A percentile compares a stretch with the other conserved stretches of the same genome.
phyloP scores from a whole-genome alignment of 768 basidiomycete genomes.

The Boletus patriciae region DNA sequence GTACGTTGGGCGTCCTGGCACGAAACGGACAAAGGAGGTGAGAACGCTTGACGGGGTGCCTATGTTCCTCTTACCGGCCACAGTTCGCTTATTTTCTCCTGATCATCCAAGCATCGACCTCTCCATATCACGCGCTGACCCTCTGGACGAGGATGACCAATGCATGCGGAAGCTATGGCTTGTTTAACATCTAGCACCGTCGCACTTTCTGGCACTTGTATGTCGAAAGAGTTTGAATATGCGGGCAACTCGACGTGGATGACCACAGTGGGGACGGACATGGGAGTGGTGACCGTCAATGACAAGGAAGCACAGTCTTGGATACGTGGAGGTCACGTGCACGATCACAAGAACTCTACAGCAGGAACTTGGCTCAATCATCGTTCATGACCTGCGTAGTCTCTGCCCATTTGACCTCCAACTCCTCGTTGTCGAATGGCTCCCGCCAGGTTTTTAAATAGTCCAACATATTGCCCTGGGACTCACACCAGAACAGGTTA shows the following conservation, averaged over 20 bases:
- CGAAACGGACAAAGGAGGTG: constrained; percentile 35
- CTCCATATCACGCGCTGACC: constrained; percentile 78
- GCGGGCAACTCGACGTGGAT: constrained; percentile 77
- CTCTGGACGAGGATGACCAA: constrained; percentile 63
- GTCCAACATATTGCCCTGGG: constrained; percentile 55
- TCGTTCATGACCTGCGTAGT: constrained; percentile 65
- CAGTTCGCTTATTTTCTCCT: constrained; percentile 61
- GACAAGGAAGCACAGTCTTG: neutral
- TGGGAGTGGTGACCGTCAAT: constrained; percentile 9
- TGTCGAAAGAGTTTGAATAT: constrained; percentile 62
- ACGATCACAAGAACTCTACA: constrained; percentile 45
- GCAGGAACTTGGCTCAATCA: constrained; percentile 84
- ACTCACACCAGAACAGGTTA: too few relatives aligned
- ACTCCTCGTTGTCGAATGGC: constrained; percentile 57
- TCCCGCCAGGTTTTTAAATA: constrained; percentile 67
- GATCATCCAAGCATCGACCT: constrained; percentile 64
- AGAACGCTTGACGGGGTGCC: neutral
- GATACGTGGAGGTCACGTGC: constrained; percentile 37
- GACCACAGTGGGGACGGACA: constrained; percentile 32
- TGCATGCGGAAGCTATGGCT: constrained; percentile 58
- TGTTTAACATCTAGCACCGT: constrained; percentile 67
- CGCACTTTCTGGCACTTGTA: constrained; percentile 48
- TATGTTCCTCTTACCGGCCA: constrained; percentile 57
- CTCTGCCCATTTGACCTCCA: constrained; percentile 71
- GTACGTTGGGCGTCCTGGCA: constrained; percentile 55